Evolutionary conservation across 495 filamentous ascomycete genomes (phyloP).

Genomic region (Trichodelitschia bisporula): DNA sequence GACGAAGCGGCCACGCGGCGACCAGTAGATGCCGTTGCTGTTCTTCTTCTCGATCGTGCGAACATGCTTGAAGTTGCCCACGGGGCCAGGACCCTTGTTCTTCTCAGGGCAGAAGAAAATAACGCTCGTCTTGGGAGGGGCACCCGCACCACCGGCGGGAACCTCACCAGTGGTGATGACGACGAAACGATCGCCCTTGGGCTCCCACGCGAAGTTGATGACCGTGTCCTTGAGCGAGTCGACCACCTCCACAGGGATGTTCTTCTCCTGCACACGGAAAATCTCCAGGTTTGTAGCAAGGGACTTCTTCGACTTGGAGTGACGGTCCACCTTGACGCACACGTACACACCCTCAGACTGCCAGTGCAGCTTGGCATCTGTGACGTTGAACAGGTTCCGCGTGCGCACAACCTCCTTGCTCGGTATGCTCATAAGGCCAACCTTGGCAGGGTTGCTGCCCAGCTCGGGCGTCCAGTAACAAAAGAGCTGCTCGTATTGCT

Average conservation of each 20-base stretch:
- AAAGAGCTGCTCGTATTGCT: slow-evolving; percentile 80
- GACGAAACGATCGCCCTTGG: slow-evolving; percentile 88
- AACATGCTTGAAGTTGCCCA: slow-evolving; percentile 88
- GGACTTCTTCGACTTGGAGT: slow-evolving; percentile 97
- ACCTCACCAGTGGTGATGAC: slow-evolving; percentile 87
- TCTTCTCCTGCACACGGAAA: slow-evolving; percentile 89
- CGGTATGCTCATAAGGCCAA: slow-evolving; percentile 86
- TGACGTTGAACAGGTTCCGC: slow-evolving; percentile 89
- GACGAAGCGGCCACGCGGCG: slow-evolving; percentile 86
- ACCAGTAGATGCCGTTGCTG: slow-evolving; percentile 98
- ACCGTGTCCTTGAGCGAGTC: slow-evolving; percentile 94
- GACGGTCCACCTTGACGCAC: slow-evolving; percentile 94
- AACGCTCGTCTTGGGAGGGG: slow-evolving; percentile 80
- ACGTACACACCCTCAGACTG: slow-evolving; percentile 82
- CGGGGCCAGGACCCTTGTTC: slow-evolving; percentile 40
- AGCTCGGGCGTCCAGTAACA: slow-evolving; percentile 99
- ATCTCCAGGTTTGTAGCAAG: slow-evolving; percentile 93
- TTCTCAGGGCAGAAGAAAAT: slow-evolving; percentile 94
- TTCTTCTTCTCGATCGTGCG: slow-evolving; percentile 94
- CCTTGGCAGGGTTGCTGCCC: slow-evolving; percentile 92
- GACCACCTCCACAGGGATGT: slow-evolving; percentile 91
- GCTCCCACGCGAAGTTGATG: slow-evolving; percentile 98
- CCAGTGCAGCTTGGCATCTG: slow-evolving; percentile 93
- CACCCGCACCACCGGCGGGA: slow-evolving; percentile 46
- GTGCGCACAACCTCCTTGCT: slow-evolving; percentile 82